Percentiles rank a stretch among this genome's conserved stretches.
Conservation (phyloP, 2,329 filamentous ascomycete genomes). For the Tympanopsis confertula region DNA sequence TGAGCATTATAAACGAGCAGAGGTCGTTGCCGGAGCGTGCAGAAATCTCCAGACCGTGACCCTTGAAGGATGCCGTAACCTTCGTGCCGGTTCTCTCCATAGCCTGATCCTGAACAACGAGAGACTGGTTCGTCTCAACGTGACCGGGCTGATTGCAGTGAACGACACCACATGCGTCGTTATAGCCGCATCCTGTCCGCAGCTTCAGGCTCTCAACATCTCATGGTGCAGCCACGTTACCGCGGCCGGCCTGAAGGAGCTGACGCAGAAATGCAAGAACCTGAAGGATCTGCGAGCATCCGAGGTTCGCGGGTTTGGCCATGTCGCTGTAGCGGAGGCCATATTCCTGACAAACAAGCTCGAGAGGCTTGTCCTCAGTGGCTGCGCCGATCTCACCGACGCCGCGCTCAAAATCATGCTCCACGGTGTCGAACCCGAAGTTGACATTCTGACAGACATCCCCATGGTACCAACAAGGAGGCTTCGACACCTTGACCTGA, state of each 20-base stretch:
- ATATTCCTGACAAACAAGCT: constrained; percentile 74
- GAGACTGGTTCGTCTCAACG: constrained; percentile 70
- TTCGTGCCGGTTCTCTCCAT: constrained; percentile 67
- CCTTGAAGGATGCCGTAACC: constrained; percentile 79
- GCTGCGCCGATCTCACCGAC: constrained; percentile 70
- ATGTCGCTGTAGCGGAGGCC: constrained; percentile 56
- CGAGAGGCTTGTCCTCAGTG: constrained; percentile 70
- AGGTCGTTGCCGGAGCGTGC: constrained; percentile 72
- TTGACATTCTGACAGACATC: constrained; percentile 68
- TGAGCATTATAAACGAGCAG: constrained; percentile 67
- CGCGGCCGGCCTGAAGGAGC: constrained; percentile 58
- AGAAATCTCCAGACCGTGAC: constrained; percentile 78
- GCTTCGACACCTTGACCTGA: constrained; percentile 76
- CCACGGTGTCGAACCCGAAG: constrained; percentile 62
- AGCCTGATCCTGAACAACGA: constrained; percentile 65
- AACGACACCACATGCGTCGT: constrained; percentile 80
- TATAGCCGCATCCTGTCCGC: constrained; percentile 68
- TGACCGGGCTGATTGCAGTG: constrained; percentile 69
- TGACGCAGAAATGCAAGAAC: constrained; percentile 62
- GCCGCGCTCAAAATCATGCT: constrained; percentile 62
- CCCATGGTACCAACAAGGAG: constrained; percentile 67
- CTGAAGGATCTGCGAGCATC: constrained; percentile 72
- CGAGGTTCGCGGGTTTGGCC: constrained; percentile 70
- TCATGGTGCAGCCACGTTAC: constrained; percentile 89
- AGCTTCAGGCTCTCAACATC: constrained; percentile 75